phyloP scores from a whole-genome alignment of 83 land plant species.

The Picea mariana region DNA sequence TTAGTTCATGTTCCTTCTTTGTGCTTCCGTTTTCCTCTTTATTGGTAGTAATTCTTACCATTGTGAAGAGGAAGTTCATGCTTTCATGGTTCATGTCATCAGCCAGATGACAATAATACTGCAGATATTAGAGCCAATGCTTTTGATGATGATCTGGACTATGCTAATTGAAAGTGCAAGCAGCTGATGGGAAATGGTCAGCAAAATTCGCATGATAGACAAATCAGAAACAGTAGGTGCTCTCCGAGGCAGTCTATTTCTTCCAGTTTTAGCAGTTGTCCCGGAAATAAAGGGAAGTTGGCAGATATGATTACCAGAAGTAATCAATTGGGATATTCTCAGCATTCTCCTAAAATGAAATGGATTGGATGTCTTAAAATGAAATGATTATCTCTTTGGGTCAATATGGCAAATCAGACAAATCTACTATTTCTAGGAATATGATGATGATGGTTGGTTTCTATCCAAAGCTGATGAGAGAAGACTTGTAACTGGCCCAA shows the following conservation, averaged over 20 bases:
- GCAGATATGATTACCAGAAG: not conserved
- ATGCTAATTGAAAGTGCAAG: not conserved
- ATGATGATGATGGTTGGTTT: too few relatives aligned
- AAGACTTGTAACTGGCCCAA: too few relatives aligned
- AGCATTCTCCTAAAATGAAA: not conserved
- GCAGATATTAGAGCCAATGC: constrained; percentile 8
- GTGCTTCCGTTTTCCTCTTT: not conserved
- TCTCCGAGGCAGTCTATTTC: not conserved
- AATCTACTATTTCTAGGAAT: too few relatives aligned
- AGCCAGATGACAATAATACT: constrained; percentile 9
- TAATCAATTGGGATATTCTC: not conserved
- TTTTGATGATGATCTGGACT: not conserved
- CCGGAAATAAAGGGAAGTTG: not conserved
- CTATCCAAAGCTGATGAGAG: too few relatives aligned
- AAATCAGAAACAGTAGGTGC: not conserved
- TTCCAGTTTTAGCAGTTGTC: not conserved
- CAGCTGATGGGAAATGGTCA: not conserved
- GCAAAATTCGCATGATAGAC: not conserved
- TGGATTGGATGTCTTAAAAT: too few relatives aligned
- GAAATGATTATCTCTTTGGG: too few relatives aligned
- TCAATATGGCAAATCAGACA: too few relatives aligned
- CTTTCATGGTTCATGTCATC: not conserved
- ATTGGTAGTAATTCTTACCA: not conserved
- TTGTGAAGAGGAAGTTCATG: not conserved
- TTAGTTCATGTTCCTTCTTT: not conserved